These are phyloP conservation scores for Lunularia cruciata DNA, from an alignment of 225 moss, liverwort and hornwort genomes.

Conservation along the genomic window DNA sequence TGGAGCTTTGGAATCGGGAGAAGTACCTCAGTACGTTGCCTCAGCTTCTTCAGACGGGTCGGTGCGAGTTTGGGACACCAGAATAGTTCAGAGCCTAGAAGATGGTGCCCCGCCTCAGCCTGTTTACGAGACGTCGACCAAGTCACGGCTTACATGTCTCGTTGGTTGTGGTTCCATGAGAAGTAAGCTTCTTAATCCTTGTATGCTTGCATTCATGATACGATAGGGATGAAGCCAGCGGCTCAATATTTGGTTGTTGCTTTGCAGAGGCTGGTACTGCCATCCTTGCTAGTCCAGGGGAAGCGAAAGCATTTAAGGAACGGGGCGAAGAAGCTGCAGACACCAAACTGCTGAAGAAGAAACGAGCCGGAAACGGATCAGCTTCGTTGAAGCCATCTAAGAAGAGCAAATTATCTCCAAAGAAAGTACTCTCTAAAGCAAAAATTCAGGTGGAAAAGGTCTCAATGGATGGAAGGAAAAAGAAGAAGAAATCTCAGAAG, in stretches of 20 bases:
- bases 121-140: conserved; percentile 73
- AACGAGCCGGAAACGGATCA: background rate
- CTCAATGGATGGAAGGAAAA: background rate
- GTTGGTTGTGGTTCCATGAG: conserved; percentile 61
- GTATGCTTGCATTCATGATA: background rate
- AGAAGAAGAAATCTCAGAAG: background rate
- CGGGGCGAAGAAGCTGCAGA: background rate
- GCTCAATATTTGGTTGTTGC: background rate
- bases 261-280: background rate
- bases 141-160: conserved; percentile 87
- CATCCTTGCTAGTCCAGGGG: background rate
- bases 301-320: background rate
- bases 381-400: background rate
- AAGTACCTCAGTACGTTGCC: conserved; percentile 58
- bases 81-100: conserved; percentile 47
- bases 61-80: conserved; percentile 87
- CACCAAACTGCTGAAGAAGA: background rate
- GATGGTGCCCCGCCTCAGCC: conserved; percentile 43
- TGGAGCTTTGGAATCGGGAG: conserved; percentile 37
- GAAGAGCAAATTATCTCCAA: background rate
- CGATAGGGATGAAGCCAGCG: background rate
- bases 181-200: conserved; percentile 45
- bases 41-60: conserved; percentile 93
- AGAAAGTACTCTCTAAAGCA: background rate
- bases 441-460: conserved; percentile 2